Evolutionary conservation across 768 basidiomycete genomes (phyloP).

Genomic region (Melanogaster broomeanus): DNA sequence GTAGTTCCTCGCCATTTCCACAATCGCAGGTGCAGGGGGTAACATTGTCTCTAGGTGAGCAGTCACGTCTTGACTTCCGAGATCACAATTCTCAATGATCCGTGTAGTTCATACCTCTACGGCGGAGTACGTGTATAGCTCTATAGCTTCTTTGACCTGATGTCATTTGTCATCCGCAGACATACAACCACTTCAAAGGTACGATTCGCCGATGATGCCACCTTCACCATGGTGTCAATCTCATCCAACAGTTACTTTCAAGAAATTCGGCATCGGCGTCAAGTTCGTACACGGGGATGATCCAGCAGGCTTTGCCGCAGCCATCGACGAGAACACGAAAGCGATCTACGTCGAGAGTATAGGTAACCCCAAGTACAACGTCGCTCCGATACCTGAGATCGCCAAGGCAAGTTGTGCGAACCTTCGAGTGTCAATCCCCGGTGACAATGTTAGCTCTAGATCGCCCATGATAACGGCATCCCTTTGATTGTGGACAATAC

Average conservation of each 20-base stretch:
- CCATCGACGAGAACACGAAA: conserved; percentile 63
- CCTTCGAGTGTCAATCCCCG: neutral
- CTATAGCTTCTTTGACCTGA: neutral
- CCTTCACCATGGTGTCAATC: neutral
- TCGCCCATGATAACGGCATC: conserved; percentile 61
- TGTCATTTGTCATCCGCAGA: conserved; percentile 34
- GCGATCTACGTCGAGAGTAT: conserved; percentile 62
- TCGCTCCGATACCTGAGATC: conserved; percentile 56
- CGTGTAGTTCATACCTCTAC: conserved; percentile 49
- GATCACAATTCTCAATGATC: neutral
- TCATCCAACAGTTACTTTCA: conserved; percentile 45
- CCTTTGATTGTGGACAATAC: conserved; percentile 71
- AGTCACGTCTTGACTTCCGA: neutral
- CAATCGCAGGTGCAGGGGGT: conserved; percentile 55
- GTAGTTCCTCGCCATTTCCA: conserved; percentile 58
- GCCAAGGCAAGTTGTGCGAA: conserved; percentile 43
- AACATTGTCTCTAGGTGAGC: conserved; percentile 64
- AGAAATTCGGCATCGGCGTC: conserved; percentile 53
- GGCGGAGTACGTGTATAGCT: conserved; percentile 51
- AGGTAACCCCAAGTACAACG: conserved; percentile 60
- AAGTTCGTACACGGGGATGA: conserved; percentile 54
- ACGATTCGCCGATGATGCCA: neutral
- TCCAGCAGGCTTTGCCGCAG: conserved; percentile 47
- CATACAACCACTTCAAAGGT: conserved; percentile 69
- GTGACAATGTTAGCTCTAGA: conserved; percentile 24